A percentile compares a stretch with the other conserved stretches of the same genome.
Conservation (phyloP, 306 rosid species). For the Pachyrhizus erosus region DNA sequence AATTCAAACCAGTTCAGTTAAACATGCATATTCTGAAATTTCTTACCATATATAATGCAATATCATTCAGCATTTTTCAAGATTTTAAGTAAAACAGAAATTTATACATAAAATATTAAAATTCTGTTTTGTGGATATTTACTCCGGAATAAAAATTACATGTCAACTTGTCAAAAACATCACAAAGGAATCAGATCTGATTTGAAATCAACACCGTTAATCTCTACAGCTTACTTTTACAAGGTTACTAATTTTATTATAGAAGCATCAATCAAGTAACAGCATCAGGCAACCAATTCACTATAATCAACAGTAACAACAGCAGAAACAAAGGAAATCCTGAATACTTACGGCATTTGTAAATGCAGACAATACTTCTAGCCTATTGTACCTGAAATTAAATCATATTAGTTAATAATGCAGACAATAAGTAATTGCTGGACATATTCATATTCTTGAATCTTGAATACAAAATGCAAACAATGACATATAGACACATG, state of each 20-base stretch:
- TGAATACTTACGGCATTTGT: constrained; percentile 92
- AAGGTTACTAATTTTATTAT: not conserved
- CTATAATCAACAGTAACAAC: constrained; percentile 13
- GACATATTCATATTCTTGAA: constrained; percentile 20
- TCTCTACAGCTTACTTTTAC: constrained; percentile 25
- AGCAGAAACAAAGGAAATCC: constrained; percentile 38
- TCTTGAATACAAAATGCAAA: constrained; percentile 26
- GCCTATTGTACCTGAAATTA: constrained; percentile 84
- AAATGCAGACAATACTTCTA: constrained; percentile 93
- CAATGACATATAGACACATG: not conserved
- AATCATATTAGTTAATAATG: constrained; percentile 26
- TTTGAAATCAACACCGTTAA: not conserved
- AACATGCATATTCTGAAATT: not conserved
- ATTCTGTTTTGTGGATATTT: not conserved
- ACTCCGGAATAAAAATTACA: not conserved
- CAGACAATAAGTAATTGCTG: constrained; percentile 10
- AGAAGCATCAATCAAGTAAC: constrained; percentile 21
- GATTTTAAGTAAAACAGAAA: not conserved
- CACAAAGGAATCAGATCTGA: constrained; percentile 12
- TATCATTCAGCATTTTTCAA: not conserved
- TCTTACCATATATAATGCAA: not conserved
- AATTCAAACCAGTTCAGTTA: not conserved
- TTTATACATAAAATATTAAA: not conserved
- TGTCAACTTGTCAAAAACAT: constrained; percentile 22
- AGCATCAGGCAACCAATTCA: constrained; percentile 14